Percentiles rank a stretch among this genome's conserved stretches.
These are phyloP conservation scores for Hanseniaspora vineae DNA, from an alignment of 805 yeast genomes.

Conservation along the genomic window DNA sequence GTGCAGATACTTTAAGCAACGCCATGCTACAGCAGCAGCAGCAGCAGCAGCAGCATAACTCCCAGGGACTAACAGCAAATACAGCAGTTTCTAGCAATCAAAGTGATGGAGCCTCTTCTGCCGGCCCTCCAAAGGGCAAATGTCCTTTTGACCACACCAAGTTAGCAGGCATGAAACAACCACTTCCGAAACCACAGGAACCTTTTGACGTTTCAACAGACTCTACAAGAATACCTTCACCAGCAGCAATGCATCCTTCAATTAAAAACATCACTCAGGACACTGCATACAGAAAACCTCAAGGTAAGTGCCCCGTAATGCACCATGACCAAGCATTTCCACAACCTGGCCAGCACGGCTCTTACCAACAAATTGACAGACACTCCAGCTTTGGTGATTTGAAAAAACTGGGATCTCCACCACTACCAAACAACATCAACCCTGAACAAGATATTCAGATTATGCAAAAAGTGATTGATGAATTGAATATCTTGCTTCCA, in stretches of 20 bases:
- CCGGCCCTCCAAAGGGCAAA: slow-evolving; percentile 6
- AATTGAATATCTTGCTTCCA: slow-evolving; percentile 35
- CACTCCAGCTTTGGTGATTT: no score
- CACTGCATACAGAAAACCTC: neutral
- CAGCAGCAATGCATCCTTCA: neutral
- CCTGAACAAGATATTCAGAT: neutral
- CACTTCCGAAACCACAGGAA: no score
- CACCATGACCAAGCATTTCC: slow-evolving; percentile 6
- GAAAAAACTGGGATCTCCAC: no score
- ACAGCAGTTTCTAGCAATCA: no score
- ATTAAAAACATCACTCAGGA: neutral
- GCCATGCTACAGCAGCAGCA: neutral
- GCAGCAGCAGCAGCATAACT: neutral
- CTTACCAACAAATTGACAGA: no score
- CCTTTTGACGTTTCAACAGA: no score
- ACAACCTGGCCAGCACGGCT: neutral
- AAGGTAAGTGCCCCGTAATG: slow-evolving; percentile 16
- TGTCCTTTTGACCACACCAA: slow-evolving; percentile 18
- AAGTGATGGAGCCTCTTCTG: no score
- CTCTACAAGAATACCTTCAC: no score
- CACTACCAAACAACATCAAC: neutral
- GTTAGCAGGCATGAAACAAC: neutral
- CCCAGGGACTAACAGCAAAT: neutral
- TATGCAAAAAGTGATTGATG: slow-evolving; percentile 8
- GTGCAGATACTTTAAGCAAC: no score